A percentile compares a stretch with the other conserved stretches of the same genome.
Evolutionary conservation across 176 grass and related monocot species (phyloP).

Genomic region (Elymus sibiricus): DNA sequence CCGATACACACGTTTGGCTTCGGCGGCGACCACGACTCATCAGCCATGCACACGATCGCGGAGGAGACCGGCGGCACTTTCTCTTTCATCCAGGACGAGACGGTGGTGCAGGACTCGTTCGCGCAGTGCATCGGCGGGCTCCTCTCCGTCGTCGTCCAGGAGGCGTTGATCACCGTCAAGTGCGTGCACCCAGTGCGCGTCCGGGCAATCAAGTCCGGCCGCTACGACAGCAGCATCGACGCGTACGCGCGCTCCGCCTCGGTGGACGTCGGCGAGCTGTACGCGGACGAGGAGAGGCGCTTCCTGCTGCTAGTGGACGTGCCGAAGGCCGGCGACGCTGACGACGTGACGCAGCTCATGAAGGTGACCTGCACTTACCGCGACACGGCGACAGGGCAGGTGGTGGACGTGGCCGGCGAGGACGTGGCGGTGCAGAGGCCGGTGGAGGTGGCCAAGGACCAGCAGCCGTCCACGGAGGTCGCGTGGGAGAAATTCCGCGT

Average conservation of each 20-base stretch:
- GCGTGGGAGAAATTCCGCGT: conserved; percentile 37
- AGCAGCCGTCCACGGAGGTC: conserved; percentile 42
- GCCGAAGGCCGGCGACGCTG: background rate
- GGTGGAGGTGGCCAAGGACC: background rate
- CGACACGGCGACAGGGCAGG: conserved; percentile 44
- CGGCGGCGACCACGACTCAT: conserved; percentile 66
- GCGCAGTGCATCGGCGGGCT: conserved; percentile 73
- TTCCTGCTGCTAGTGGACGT: conserved; percentile 58
- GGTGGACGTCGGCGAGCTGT: conserved; percentile 67
- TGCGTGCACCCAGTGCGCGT: conserved; percentile 38
- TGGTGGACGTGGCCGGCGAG: conserved; percentile 16
- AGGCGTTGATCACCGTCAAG: conserved; percentile 17
- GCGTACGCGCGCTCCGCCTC: conserved; percentile 33
- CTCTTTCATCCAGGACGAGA: conserved; percentile 67
- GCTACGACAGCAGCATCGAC: conserved; percentile 42
- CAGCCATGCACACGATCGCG: conserved; percentile 65
- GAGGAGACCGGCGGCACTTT: conserved; percentile 66
- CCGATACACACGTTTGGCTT: conserved; percentile 80
- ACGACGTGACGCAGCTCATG: conserved; percentile 29
- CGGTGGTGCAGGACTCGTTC: conserved; percentile 61
- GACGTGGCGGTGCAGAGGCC: conserved; percentile 34
- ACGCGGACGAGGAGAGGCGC: conserved; percentile 33
- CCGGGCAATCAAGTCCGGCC: conserved; percentile 48
- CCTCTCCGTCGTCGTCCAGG: conserved; percentile 56
- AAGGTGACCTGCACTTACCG: conserved; percentile 49